Conservation (phyloP, 2,329 filamentous ascomycete species). For the Beauveria varroae region DNA sequence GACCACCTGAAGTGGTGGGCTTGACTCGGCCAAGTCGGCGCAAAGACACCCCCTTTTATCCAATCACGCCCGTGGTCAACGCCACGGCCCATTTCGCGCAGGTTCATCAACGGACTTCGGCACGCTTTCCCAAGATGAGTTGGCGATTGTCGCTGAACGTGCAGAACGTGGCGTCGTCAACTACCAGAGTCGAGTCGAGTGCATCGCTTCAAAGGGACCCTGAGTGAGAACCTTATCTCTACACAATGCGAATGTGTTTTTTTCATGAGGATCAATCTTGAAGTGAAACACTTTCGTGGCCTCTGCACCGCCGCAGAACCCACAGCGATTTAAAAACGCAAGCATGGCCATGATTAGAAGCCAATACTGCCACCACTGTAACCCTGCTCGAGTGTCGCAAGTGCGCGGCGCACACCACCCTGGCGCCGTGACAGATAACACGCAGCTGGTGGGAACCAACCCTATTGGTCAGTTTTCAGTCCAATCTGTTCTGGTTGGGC, state of each 20-base stretch:
- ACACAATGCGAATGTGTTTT: neutral
- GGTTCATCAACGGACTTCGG: neutral
- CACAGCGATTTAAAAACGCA: conserved; percentile 2
- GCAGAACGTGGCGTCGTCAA: no score
- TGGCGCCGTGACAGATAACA: conserved; percentile 24
- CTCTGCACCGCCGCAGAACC: conserved; percentile 7
- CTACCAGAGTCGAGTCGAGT: no score
- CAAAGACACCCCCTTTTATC: neutral
- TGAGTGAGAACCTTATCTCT: neutral
- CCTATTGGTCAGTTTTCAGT: conserved; percentile 23
- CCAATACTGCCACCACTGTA: neutral
- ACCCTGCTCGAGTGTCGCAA: conserved; percentile 4
- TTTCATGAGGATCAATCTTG: conserved; percentile 1
- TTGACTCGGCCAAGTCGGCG: neutral
- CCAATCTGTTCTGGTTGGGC: conserved; percentile 22
- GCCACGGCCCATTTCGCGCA: no score
- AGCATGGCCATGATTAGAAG: neutral
- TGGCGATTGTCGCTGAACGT: no score
- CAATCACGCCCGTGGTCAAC: neutral
- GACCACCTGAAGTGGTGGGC: neutral
- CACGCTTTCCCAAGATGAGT: neutral
- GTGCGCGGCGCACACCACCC: neutral
- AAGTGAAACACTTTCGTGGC: conserved; percentile 9
- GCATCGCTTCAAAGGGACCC: neutral
- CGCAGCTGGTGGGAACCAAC: conserved; percentile 28